Evolutionary conservation across 1,284 basidiomycete genomes (phyloP).

Genomic region (Ustilago nuda): DNA sequence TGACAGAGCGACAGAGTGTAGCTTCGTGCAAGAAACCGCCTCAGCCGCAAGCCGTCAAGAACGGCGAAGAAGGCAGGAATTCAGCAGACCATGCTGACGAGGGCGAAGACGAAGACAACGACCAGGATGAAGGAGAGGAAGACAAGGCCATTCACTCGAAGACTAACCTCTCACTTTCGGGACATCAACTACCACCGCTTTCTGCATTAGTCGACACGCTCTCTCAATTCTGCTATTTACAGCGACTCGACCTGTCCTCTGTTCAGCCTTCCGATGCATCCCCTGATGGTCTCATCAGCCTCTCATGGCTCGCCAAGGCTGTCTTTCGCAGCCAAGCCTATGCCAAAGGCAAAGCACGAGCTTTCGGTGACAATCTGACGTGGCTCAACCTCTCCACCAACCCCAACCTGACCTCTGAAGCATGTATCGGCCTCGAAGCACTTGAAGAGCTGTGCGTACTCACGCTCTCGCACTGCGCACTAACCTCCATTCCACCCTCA

Average conservation of each 20-base stretch:
- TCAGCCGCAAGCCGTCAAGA: neutral
- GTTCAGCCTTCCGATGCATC: constrained; percentile 53
- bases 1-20: neutral
- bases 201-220: constrained; percentile 53
- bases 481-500: constrained; percentile 39
- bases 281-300: constrained; percentile 39
- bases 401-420: constrained; percentile 26
- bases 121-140: constrained; percentile 11
- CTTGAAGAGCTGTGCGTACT: constrained; percentile 51
- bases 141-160: constrained; percentile 29
- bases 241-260: constrained; percentile 57
- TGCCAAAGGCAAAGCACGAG: constrained; percentile 28
- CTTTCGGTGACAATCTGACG: constrained; percentile 42
- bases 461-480: constrained; percentile 55
- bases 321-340: constrained; percentile 42
- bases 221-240: constrained; percentile 55
- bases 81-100: neutral
- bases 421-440: constrained; percentile 41
- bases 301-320: constrained; percentile 59
- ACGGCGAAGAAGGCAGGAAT: neutral
- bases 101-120: neutral
- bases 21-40: neutral
- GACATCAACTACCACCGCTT: constrained; percentile 54
- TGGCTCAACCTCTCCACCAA: constrained; percentile 46
- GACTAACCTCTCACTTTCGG: constrained; percentile 53